A percentile compares a stretch with the other conserved stretches of the same genome.
Evolutionary conservation across 352 stramenopile genomes (phyloP).

Genomic region (Thraustotheca clavata): DNA sequence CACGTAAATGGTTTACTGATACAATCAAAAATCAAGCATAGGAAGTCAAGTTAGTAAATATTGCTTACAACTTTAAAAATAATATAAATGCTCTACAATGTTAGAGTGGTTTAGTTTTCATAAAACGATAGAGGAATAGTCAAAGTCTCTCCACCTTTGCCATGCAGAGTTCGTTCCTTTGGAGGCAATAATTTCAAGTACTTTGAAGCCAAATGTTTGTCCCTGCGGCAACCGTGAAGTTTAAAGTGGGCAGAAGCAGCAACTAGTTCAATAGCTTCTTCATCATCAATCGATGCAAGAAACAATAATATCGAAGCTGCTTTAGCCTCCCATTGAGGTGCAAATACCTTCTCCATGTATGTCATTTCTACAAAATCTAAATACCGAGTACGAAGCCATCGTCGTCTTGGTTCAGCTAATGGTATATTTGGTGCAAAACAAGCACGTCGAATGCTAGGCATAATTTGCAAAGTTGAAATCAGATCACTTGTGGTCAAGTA

Average conservation of each 20-base stretch:
- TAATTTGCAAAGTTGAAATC: background rate
- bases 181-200: background rate
- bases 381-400: background rate
- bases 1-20: background rate
- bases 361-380: background rate
- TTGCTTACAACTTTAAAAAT: background rate
- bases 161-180: background rate
- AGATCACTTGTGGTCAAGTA: background rate
- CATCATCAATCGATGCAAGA: background rate
- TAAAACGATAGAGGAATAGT: background rate
- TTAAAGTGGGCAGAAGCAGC: background rate
- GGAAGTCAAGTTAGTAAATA: too few relatives aligned
- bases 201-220: background rate
- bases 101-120: too few relatives aligned
- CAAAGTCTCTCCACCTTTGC: background rate
- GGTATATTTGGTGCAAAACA: background rate
- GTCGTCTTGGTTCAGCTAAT: background rate
- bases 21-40: background rate
- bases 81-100: background rate
- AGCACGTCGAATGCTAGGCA: background rate
- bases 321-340: background rate
- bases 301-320: background rate
- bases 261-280: background rate
- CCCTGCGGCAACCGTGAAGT: background rate
- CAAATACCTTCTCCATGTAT: background rate